phyloP scores from a whole-genome alignment of 2,329 filamentous ascomycete genomes.

The Coniochaeta sp. region DNA sequence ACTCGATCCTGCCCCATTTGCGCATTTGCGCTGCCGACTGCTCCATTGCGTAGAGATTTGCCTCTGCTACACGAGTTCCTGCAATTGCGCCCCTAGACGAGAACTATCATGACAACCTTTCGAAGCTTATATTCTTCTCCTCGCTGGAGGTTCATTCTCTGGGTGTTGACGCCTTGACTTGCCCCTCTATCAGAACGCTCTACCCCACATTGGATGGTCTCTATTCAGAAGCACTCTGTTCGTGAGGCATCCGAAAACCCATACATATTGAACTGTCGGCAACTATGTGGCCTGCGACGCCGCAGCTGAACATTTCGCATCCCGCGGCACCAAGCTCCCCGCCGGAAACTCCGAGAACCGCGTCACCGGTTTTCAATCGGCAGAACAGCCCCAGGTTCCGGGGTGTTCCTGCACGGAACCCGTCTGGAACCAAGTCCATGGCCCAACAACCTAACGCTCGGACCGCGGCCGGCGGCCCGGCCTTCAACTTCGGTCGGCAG shows the following conservation, averaged over 20 bases:
- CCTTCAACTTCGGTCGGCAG: conserved; percentile 23
- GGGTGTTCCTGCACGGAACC: conserved; percentile 2
- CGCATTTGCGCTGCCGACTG: conserved; percentile 4
- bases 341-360: conserved; percentile 31
- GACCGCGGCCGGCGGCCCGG: conserved; percentile 18
- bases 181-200: conserved; percentile 5
- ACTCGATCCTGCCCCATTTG: conserved; percentile 1
- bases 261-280: conserved; percentile 3
- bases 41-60: conserved; percentile 9
- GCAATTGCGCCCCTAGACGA: conserved; percentile 16
- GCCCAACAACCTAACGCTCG: conserved; percentile 19
- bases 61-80: conserved; percentile 8
- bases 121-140: conserved; percentile 31
- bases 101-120: conserved; percentile 39
- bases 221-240: not conserved
- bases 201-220: conserved; percentile 4
- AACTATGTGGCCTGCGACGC: conserved; percentile 28
- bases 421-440: conserved; percentile 12
- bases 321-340: conserved; percentile 31
- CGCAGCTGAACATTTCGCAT: conserved; percentile 23
- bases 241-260: not conserved
- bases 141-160: conserved; percentile 35
- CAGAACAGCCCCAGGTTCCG: conserved; percentile 14
- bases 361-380: conserved; percentile 21
- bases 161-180: conserved; percentile 33